Evolutionary conservation across 2,329 filamentous ascomycete genomes (phyloP).

Genomic region (Apiospora kogelbergensis): DNA sequence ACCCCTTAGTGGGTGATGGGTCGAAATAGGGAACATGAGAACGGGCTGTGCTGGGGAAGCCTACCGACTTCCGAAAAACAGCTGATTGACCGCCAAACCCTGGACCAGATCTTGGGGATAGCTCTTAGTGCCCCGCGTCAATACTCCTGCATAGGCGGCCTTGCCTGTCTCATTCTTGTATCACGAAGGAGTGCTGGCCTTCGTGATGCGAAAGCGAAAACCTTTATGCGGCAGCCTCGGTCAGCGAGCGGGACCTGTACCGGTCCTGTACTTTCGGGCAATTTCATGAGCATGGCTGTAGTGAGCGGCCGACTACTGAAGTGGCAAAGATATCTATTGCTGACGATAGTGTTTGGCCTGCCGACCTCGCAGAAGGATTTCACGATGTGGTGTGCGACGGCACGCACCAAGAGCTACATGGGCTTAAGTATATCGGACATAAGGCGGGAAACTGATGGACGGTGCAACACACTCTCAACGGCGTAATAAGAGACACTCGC

Average conservation of each 20-base stretch:
- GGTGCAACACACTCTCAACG: neutral
- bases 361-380: neutral
- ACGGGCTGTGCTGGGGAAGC: constrained; percentile 2
- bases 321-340: neutral
- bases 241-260: neutral
- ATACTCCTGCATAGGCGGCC: neutral
- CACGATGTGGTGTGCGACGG: neutral
- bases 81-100: neutral
- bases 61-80: neutral
- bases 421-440: neutral
- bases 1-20: neutral
- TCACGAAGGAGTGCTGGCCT: neutral
- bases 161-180: neutral
- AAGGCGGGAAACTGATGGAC: neutral
- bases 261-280: neutral
- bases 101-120: constrained; percentile 1
- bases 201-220: neutral
- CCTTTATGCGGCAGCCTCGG: neutral
- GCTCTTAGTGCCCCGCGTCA: neutral
- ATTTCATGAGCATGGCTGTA: neutral
- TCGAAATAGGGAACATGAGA: neutral
- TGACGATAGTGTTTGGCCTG: neutral
- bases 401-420: neutral
- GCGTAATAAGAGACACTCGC: neutral
- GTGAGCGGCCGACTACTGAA: neutral